Base-by-base conservation (phyloP, 2,329 filamentous ascomycete species). In the Nectriaceae sp. region DNA sequence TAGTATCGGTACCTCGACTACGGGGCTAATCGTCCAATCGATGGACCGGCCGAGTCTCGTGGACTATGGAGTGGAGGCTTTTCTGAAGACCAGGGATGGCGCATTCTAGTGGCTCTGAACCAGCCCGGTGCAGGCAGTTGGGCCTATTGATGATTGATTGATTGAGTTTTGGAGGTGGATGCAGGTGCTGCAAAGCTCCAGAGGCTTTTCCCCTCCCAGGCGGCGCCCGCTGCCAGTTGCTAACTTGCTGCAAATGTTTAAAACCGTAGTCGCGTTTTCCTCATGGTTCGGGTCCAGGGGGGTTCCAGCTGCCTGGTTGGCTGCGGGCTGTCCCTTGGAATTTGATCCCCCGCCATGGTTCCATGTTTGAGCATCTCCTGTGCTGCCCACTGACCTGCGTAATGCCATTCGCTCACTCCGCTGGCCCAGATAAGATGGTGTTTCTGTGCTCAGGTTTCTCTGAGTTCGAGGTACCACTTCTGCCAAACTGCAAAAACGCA, bases 1-100 rank as follows among this genome's bases (percentile, higher is more conserved):
- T 41, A 41, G 60, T 62, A 62, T 46, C 47, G 39, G 44, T 62
- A 62, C 60, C 52, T 62, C 42, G 44, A 43, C 54, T 59, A 53
- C 47, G 51, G 48, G 42, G 52, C 40, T 40, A 47, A 37, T 22
- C 36, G 50, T 24, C 59, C 57, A 62, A 62, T 61, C 57, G 59
- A 62, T 55, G 48, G 39, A 44, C 42, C 45, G 49, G 49, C 52
- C 55, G 54, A 48, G 57, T 59, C 55, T 53, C 49, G 47, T 57
- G 55, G 55, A 62, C 59, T 60, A 53, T 56, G 57, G 57, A 51
- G 53, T 44, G 43, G 47, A 58, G 49, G 50, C 51, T 53, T 49
- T 42, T 57, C 47, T 53, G 54, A 58, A 53, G 56, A 61, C n/a
- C n/a, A n/a, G n/a, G n/a, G n/a, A n/a, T 29, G 6, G 24, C 13